A percentile compares a stretch with the other conserved stretches of the same genome.
Evolutionary conservation across 805 yeast genomes (phyloP).

Genomic region (Torulaspora franciscae): DNA sequence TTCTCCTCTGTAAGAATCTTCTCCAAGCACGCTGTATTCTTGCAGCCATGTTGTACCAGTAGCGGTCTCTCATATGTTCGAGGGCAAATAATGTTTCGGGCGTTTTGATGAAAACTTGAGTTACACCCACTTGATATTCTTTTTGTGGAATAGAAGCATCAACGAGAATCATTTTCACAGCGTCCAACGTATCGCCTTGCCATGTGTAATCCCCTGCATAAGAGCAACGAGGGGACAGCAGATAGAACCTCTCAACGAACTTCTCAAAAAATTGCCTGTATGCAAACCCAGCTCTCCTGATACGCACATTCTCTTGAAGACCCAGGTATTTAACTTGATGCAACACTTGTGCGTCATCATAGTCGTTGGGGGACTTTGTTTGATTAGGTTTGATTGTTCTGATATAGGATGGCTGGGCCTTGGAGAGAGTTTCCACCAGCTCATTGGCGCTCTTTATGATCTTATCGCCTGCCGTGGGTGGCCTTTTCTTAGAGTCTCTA

Average conservation of each 20-base stretch:
- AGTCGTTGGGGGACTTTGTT: slow-evolving; percentile 83
- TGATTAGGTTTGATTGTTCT: slow-evolving; percentile 98
- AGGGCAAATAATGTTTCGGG: slow-evolving; percentile 95
- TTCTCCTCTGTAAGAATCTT: slow-evolving; percentile 69
- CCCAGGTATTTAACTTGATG: slow-evolving; percentile 96
- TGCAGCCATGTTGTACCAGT: slow-evolving; percentile 98
- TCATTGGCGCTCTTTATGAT: slow-evolving; percentile 88
- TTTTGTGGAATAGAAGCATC: slow-evolving; percentile 66
- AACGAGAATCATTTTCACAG: slow-evolving; percentile 47
- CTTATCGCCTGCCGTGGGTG: slow-evolving; percentile 95
- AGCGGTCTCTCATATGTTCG: slow-evolving; percentile 93
- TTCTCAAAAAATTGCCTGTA: slow-evolving; percentile 95
- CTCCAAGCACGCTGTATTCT: slow-evolving; percentile 97
- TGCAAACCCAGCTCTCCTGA: slow-evolving; percentile 98
- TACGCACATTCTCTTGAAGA: slow-evolving; percentile 92
- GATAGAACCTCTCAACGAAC: slow-evolving; percentile 89
- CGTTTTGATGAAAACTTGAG: slow-evolving; percentile 90
- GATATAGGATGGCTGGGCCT: slow-evolving; percentile 91
- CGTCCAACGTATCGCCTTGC: slow-evolving; percentile 55
- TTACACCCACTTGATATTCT: slow-evolving; percentile 88
- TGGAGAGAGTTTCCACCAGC: slow-evolving; percentile 80
- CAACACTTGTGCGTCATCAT: slow-evolving; percentile 80
- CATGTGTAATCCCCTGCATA: slow-evolving; percentile 80
- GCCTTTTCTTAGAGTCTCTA: slow-evolving; percentile 68
- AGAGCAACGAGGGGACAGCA: slow-evolving; percentile 82